Base-by-base conservation (phyloP, 176 grass and related monocot genomes). In the Bonia amplexicaulis region DNA sequence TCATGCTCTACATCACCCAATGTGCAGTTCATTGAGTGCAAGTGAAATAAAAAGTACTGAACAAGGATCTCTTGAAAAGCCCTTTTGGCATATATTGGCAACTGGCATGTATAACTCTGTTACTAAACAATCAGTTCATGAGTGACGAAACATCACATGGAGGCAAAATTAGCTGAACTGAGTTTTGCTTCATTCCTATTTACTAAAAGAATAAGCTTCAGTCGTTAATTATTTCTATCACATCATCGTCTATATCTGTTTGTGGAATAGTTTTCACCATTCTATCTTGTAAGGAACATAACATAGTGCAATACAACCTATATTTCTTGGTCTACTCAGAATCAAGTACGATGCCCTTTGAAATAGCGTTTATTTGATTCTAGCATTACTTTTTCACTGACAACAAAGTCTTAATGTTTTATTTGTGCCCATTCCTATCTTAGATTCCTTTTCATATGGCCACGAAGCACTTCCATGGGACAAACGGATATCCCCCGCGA, bases 381-480 rank as follows among this genome's bases (percentile, higher is more conserved):
- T 35, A 47, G 3, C 71, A 68, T 79, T 73, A 39, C 42, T 3
- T 52, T 59, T 71, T 46, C 19, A 46, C 5, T 33, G 25, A 27
- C 7, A 79, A 59, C 10, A 69, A 41, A 20, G 80, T 29, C 26
- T 6, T 74, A 69, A 65, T 16, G 22, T 31, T 63, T 60, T 54
- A n/a, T 87, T 41, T 26, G 5, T 64, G 35, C 6, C 6, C 0
- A 23, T 82, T 85, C 79, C 44, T 48, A 4, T 78, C 52, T 70
- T 87, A 93, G 91, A 90, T 93, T 91, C 60, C 86, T 64, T 88
- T 83, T 63, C 84, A 42, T 20, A 81, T 84, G 48, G 66, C 80
- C 74, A 80, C 62, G 35, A 90, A 85, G 58, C 79, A 65, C 53
- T 74, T 77, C 17, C 39, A 64, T 57, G 63, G 88, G 82, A 81